Base-by-base conservation (phyloP, 192 early-diverging fungal genomes). In the Dimargaris xerosporica region DNA sequence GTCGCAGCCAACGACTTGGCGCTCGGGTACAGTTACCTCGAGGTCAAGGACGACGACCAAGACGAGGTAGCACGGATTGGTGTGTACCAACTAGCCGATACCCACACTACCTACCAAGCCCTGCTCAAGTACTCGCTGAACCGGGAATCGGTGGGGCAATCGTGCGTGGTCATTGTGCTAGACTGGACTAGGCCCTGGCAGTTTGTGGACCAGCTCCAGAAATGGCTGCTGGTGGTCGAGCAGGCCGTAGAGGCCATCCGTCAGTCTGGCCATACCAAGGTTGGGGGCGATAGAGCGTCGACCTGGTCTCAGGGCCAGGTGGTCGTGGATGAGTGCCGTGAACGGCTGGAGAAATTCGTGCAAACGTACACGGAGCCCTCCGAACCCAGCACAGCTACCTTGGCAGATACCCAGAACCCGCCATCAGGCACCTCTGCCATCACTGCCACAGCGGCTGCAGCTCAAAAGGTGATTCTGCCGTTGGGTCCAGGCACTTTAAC, bases 161-260 rank as follows among this genome's bases (percentile, higher is more conserved):
- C 83, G 0, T 69, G 85, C 29, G 82, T 88, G 0, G 72, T 93
- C 0, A 77, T 97, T 54, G 83, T 86, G 48, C 73, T 97, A 47
- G 94, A 97, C 74, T 97, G 94, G 94, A 78, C 83, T 25, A 75
- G 78, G 69, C 94, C 94, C 23, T 93, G 91, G 89, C 73, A 69
- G 30, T 96, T 93, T 73, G 66, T 93, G 65, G 83, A 85, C 64
- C 73, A 82, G 26, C 74, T 93, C 62, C 78, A 90, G 61, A 77
- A 81, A 25, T 96, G 91, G 88, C 69, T 90, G 34, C 73, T 75
- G 51, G 77, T 93, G 26, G 69, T 96, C 34, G 71, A 82, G 48
- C 51, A 64, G 6, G 71, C 76, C 0, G 72, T 91, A 26, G 65
- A 82, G 10, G 62, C 65, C 54, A 77, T 87, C 45, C 69, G 75